phyloP scores from a whole-genome alignment of 768 basidiomycete species.

The Hypholoma sublateritium region DNA sequence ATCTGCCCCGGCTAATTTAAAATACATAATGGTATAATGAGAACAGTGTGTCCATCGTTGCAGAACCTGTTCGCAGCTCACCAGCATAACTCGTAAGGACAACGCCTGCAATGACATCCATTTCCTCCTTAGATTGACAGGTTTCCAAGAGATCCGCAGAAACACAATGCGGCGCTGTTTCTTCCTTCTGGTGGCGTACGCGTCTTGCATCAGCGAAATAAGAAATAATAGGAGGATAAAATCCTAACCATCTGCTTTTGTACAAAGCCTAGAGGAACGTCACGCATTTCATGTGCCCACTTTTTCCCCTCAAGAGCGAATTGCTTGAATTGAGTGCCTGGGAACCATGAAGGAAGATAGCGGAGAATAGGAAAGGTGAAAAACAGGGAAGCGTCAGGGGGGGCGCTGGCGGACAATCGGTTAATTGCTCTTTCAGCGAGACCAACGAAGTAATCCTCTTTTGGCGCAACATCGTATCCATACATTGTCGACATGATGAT shows the following conservation, averaged over 20 bases:
- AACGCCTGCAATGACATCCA: background rate
- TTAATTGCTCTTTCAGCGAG: conserved; percentile 9
- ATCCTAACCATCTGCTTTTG: background rate
- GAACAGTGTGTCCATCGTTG: background rate
- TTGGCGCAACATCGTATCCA: conserved; percentile 10
- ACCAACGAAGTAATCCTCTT: conserved; percentile 13
- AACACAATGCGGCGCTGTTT: background rate
- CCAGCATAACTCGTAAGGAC: background rate
- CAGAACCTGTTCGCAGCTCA: background rate
- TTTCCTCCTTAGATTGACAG: background rate
- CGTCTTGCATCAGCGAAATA: background rate
- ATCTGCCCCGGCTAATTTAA: background rate
- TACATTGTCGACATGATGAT: conserved; percentile 15
- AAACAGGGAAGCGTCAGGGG: conserved; percentile 12
- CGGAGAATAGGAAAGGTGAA: conserved; percentile 12
- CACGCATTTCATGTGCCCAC: conserved; percentile 3
- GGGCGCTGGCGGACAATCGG: conserved; percentile 3
- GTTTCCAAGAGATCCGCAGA: background rate
- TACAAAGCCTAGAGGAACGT: background rate
- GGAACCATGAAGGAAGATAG: conserved; percentile 16
- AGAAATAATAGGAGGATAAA: background rate
- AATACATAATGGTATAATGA: background rate
- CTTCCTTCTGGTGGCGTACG: background rate
- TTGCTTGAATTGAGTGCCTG: conserved; percentile 12
- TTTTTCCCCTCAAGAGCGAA: conserved; percentile 4